Evolutionary conservation across 129 eudicot species (phyloP).

Genomic region (Escallonia herrerae): DNA sequence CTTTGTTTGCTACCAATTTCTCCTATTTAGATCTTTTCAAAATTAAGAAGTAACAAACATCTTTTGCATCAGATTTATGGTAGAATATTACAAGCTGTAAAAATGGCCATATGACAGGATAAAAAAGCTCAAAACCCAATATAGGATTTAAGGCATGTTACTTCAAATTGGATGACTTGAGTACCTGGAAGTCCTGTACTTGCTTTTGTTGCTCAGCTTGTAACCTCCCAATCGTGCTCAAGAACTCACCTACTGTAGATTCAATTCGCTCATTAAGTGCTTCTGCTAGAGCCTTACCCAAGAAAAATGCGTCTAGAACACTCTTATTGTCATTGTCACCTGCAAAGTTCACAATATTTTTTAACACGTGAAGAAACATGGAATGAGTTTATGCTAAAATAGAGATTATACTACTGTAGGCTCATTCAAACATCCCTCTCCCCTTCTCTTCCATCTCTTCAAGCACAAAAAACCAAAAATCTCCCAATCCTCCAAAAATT

Average conservation of each 20-base stretch:
- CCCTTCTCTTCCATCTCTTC: no score
- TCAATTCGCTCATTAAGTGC: conserved; percentile 79
- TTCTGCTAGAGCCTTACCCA: conserved; percentile 98
- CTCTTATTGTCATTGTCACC: conserved; percentile 73
- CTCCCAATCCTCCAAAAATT: no score
- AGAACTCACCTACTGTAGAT: conserved; percentile 83
- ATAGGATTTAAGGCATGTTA: no score
- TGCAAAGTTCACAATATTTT: conserved; percentile 20
- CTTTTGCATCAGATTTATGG: no score
- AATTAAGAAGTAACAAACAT: no score
- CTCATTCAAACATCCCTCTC: no score
- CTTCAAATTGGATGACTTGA: background rate
- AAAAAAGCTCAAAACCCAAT: background rate
- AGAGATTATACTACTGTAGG: no score
- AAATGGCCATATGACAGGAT: background rate
- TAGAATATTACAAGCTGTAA: background rate
- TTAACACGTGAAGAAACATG: background rate
- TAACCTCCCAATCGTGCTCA: conserved; percentile 82
- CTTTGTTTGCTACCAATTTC: no score
- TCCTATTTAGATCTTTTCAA: no score
- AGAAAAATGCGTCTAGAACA: conserved; percentile 87
- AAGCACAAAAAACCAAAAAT: no score
- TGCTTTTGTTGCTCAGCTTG: conserved; percentile 98
- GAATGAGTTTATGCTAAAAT: no score
- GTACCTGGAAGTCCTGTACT: conserved; percentile 89